Conservation (phyloP, 352 stramenopile genomes). For the Pythium apleroticum region DNA sequence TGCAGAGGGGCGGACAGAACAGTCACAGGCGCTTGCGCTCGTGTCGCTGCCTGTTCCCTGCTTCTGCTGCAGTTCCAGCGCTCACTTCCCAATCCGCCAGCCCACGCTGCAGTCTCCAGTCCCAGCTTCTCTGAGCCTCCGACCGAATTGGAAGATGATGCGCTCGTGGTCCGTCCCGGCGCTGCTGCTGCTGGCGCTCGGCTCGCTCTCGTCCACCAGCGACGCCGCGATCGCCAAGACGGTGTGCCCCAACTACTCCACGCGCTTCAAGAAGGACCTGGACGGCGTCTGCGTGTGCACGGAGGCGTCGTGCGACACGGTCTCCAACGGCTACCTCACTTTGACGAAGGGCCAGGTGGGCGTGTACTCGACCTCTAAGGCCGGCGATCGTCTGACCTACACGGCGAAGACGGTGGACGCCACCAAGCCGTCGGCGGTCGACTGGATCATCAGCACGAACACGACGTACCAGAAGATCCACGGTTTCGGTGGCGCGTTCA, state of each 20-base stretch:
- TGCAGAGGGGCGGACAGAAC: too few species aligned
- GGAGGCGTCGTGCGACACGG: conserved; percentile 39
- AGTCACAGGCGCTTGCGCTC: too few species aligned
- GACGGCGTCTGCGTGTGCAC: conserved; percentile 61
- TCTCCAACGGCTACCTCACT: conserved; percentile 46
- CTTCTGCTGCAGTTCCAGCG: too few species aligned
- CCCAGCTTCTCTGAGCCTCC: not conserved
- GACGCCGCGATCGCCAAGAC: conserved; percentile 18
- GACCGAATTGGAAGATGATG: conserved; percentile 9
- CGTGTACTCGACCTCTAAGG: conserved; percentile 45
- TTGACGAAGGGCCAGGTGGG: conserved; percentile 35
- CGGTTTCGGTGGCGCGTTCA: conserved; percentile 90
- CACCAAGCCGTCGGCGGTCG: conserved; percentile 1
- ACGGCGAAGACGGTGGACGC: conserved; percentile 6
- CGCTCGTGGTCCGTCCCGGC: conserved; percentile 16
- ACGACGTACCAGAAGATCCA: conserved; percentile 75
- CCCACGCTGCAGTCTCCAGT: not conserved
- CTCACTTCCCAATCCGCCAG: conserved; percentile 1
- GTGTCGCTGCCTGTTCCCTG: too few species aligned
- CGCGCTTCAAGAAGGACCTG: conserved; percentile 40
- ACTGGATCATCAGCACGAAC: conserved; percentile 37
- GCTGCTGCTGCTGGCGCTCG: conserved; percentile 15
- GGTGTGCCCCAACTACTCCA: conserved; percentile 37
- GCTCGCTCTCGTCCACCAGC: too few species aligned
- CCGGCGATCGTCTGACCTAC: conserved; percentile 42